Evolutionary conservation across 192 early-diverging fungal genomes (phyloP), one percentile per base, ranked within the genome.

Genomic region (Geranomyces variabilis): DNA sequence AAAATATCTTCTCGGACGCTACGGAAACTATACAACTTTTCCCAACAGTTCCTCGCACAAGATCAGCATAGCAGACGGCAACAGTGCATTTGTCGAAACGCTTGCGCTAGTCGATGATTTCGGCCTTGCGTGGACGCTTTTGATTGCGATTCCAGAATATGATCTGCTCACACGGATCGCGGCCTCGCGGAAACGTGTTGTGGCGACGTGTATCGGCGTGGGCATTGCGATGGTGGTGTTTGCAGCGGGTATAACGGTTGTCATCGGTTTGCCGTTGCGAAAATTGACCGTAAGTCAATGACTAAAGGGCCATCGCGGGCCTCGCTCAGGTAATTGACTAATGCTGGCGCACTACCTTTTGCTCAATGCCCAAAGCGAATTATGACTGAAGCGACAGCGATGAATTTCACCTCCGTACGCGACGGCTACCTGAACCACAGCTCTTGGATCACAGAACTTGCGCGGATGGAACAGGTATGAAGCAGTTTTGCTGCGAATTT

Each of bases 61-160:
- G 10, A 41, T 10, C 10, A 3, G 10, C 36, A 7, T 3, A 7
- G 5, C 36, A 41, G 10, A 41, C 36, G 36, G 51, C 51, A 15
- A 26, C 51, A 24, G n/a, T 9, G 4, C 51, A 7, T 53, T 53
- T 53, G 24, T 53, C 24, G 17, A 9, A 7, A 53, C 51, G 7
- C 51, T 3, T 7, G 24, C 51, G 19, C 51, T 53, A 6, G 7
- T 7, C 7, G 51, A 53, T 26, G 51, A 53, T 24, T 24, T 8
- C 24, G 51, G 51, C 51, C 51, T 53, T 4, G 24, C 19, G 19
- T 53, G 51, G 51, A 53, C 51, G 19, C 15, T 53, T 9, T 8
- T 60, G 28, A 60, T 60, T 33, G 58, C 31, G 22, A 60, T 60
- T 7, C 58, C 58, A 29, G 58, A 60, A 29, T 7, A 60, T 4